Base-by-base conservation (phyloP, 2,329 filamentous ascomycete genomes). In the Curvularia verruculosa region DNA sequence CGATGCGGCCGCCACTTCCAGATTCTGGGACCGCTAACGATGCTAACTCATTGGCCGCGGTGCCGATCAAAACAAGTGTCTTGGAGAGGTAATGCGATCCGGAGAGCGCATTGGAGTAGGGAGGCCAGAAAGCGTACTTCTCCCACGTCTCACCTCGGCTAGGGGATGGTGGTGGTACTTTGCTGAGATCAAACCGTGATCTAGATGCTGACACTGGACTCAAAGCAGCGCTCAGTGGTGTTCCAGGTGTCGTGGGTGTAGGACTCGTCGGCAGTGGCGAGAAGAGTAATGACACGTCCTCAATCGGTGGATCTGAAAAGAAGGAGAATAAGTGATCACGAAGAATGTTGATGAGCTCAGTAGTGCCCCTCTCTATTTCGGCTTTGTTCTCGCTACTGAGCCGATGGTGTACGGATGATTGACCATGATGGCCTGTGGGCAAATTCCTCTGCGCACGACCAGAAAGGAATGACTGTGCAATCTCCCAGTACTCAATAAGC, bases 71-170 rank as follows among this genome's bases (percentile, higher is more conserved):
- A 0, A 87, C 83, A 21, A 98, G 81, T 73, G 95, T 89, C 73
- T 90, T 92, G 49, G 90, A 87, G 5, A 99, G 83, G 70, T 96
- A 97, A 74, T 96, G 87, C 1, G 94, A 91, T n/a, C 91, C 94
- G 56, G 92, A 96, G 23, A 98, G 80, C 0, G 93, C 93, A 71
- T 97, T 98, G 1, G 92, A 90, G 78, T 90, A 89, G 0, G 94
- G 95, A 3, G 94, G 93, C 93, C 94, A 98, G 76, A 98, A 99
- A 0, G 93, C 94, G 75, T 79, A 95, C 87, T 78, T 94, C 89
- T 98, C 95, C 92, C 92, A 98, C 0, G 88, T 80, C 67, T 96
- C 92, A 5, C 93, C 94, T 43, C 85, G 85, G 65, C 84, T 75
- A 4, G 77, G 90, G 0, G 92, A 91, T 0, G 90, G 91, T 1